Base-by-base conservation (phyloP, 208 protist species). In the Trypanosoma theileri region DNA sequence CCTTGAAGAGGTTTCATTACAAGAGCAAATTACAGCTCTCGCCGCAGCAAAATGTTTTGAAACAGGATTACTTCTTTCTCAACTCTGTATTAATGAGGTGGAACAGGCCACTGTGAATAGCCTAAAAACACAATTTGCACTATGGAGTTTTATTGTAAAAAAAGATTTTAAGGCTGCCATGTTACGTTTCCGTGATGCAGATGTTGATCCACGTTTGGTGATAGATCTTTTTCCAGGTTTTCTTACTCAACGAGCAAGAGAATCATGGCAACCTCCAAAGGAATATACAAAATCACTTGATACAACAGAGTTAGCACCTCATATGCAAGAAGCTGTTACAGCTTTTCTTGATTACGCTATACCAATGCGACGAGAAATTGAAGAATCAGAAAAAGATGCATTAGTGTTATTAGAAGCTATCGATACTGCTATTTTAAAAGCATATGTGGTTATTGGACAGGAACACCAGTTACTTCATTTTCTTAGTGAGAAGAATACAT, bases 1-100 rank as follows among this genome's bases (percentile, higher is more conserved):
- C 1, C 65, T 93, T 17, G 46, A 73, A 19, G 64, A 81, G 4
- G 62, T 65, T 3, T 60, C 75, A 10, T 28, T 84, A 24, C 50
- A 55, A 4, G 71, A 50, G 10, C 78, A 87, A 60, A 77, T 66
- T 10, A 48, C 75, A n/a, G 21, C 26, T 0, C 62, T 93, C 12
- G 69, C 77, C 1, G 50, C 70, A 4, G 21, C 46, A 6, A 64
- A 73, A 57, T 45, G 51, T 13, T 84, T 85, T 26, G 80, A 82
- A 19, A 73, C 68, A 8, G 79, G 70, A 14, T 67, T 85, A 35
- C 58, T 86, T 6, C 77, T 94, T 12, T 86, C 75, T 61, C 81
- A 84, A 59, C 73, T 94, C 1, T 91, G 79, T 52, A 69, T 79
- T 4, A 76, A 79, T 45, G 76, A 86, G 54, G 79, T 89, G 45